Base-by-base conservation (phyloP, 2,329 filamentous ascomycete genomes). In the Fusarium fujikuroi region DNA sequence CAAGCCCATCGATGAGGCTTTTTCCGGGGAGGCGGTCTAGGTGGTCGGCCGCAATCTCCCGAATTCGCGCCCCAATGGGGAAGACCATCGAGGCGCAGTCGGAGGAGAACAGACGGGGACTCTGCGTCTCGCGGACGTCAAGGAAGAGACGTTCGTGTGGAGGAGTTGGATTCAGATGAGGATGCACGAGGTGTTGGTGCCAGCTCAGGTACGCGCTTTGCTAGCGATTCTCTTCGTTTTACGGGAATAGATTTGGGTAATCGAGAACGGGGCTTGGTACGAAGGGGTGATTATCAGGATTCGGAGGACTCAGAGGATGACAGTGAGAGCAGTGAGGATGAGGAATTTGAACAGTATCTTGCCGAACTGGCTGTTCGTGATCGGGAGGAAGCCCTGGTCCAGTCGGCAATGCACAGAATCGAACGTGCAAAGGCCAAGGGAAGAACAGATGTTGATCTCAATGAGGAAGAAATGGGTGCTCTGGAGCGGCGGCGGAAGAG, bases 1-100 rank as follows among this genome's bases (percentile, higher is more conserved):
- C 83, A 98, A 97, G 90, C 95, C 95, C 68, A 97, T 98, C 88
- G 96, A 98, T 92, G 95, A 97, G 95, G 95, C 95, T 98, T 99
- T 99, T 98, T 98, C 95, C 89, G 96, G 97, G 95, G 96, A 99
- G 95, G 95, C 96, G 95, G 96, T 99, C 93, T 99, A 98, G 92
- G 90, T 97, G 95, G 95, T 98, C 96, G 95, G 94, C 95, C 95
- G 96, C 96, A 93, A 96, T 92, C 95, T 97, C 95, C 95, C 90
- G 88, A 92, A 91, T 86, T 84, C 89, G 92, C 92, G 95, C 95
- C 95, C 93, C 92, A 88, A 90, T 95, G 93, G 95, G 95, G 95
- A 98, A 98, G 95, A 98, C 94, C 95, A 96, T 93, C 94, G 89
- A 93, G 94, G 93, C 93, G 91, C 89, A 90, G 88, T 85, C 88